Evolutionary conservation across 257 asterid genomes (phyloP).

Genomic region (Plectranthus barbatus): DNA sequence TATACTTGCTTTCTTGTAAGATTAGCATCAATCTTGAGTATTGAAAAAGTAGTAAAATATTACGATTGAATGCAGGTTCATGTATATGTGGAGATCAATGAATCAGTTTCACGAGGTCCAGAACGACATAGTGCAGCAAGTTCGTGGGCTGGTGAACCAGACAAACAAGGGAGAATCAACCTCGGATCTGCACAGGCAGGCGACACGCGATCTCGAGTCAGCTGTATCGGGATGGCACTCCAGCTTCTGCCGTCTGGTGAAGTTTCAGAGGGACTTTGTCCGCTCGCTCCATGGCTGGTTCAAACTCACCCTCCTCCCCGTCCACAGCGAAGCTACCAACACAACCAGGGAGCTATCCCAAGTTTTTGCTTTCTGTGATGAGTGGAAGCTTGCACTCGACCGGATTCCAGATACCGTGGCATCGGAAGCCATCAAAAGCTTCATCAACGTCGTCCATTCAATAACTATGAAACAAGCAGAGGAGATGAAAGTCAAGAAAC

Average conservation of each 20-base stretch:
- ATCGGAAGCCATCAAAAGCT: slow-evolving; percentile 90
- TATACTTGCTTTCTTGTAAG: background rate
- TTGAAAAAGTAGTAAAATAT: no score
- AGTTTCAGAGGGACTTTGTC: slow-evolving; percentile 66
- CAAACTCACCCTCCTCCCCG: slow-evolving; percentile 65
- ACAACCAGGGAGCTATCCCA: slow-evolving; percentile 24
- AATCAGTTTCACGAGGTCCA: slow-evolving; percentile 79
- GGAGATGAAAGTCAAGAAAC: slow-evolving; percentile 67
- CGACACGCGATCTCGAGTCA: slow-evolving; percentile 82
- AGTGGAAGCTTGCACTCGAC: slow-evolving; percentile 88
- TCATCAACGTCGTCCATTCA: slow-evolving; percentile 74
- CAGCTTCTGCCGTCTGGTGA: slow-evolving; percentile 65
- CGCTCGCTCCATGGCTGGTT: slow-evolving; percentile 83
- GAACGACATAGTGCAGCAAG: slow-evolving; percentile 88
- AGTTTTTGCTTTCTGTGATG: slow-evolving; percentile 64
- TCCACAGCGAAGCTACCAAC: slow-evolving; percentile 30
- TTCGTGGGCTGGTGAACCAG: slow-evolving; percentile 65
- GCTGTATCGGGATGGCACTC: slow-evolving; percentile 90
- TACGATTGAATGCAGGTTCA: slow-evolving; percentile 49
- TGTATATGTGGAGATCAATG: slow-evolving; percentile 99
- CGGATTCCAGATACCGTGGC: slow-evolving; percentile 88
- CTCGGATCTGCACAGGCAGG: slow-evolving; percentile 83
- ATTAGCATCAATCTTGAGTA: background rate
- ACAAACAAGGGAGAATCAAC: slow-evolving; percentile 61
- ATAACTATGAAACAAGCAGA: slow-evolving; percentile 64